A percentile compares a stretch with the other conserved stretches of the same genome.
Evolutionary conservation across 805 yeast species (phyloP).

Genomic region (Pichia exigua): DNA sequence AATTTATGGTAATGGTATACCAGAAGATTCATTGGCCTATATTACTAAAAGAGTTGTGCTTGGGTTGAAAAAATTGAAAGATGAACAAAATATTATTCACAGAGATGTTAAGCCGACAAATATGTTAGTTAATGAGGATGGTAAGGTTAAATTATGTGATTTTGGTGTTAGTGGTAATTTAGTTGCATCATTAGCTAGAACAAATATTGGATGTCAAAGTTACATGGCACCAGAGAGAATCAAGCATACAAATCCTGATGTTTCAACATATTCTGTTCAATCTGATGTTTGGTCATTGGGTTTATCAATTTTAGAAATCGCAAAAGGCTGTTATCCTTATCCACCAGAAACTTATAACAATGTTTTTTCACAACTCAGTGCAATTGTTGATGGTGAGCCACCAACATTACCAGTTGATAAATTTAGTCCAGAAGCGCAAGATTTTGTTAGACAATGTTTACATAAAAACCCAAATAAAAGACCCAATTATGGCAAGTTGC

Average conservation of each 20-base stretch:
- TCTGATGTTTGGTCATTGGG: slow-evolving; percentile 96
- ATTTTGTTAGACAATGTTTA: slow-evolving; percentile 70
- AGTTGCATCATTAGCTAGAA: slow-evolving; percentile 90
- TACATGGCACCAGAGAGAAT: slow-evolving; percentile 99
- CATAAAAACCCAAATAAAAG: slow-evolving; percentile 74
- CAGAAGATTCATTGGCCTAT: slow-evolving; percentile 72
- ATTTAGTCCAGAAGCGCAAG: slow-evolving; percentile 70
- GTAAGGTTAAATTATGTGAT: slow-evolving; percentile 89
- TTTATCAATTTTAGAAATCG: slow-evolving; percentile 75
- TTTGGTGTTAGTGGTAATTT: slow-evolving; percentile 94
- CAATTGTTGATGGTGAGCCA: slow-evolving; percentile 93
- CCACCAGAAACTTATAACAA: slow-evolving; percentile 89
- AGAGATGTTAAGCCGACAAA: slow-evolving; percentile 97
- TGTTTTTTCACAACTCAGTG: slow-evolving; percentile 87
- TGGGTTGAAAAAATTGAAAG: slow-evolving; percentile 81
- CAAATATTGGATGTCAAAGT: slow-evolving; percentile 95
- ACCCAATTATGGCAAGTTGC: slow-evolving; percentile 69
- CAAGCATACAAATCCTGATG: slow-evolving; percentile 64
- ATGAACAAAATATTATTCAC: slow-evolving; percentile 85
- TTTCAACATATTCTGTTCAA: slow-evolving; percentile 79
- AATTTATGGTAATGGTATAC: slow-evolving; percentile 65
- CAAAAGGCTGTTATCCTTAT: slow-evolving; percentile 90
- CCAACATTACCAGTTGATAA: slow-evolving; percentile 61
- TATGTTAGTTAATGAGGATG: slow-evolving; percentile 65
- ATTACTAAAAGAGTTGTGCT: slow-evolving; percentile 72